These are phyloP conservation scores for Rickenella mellea DNA, from an alignment of 768 basidiomycete genomes.

Conservation along the genomic window DNA sequence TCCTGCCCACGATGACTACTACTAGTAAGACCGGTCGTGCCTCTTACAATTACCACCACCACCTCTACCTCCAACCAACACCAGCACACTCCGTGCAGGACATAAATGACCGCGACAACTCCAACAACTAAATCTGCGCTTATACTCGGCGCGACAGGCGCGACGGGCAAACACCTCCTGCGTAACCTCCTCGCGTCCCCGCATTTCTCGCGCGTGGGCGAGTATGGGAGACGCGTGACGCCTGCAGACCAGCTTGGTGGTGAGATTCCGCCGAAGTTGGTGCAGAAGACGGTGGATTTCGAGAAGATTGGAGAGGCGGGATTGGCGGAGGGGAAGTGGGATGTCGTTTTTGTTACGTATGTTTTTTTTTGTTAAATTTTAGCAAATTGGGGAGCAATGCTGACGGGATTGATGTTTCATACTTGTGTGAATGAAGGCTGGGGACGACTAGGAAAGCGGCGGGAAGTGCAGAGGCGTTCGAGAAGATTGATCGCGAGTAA, in stretches of 20 bases:
- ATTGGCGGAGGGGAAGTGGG: conserved; percentile 51
- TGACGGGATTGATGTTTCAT: too few relatives aligned
- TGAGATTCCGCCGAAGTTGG: conserved; percentile 41
- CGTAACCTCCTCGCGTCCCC: conserved; percentile 48
- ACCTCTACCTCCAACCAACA: too few relatives aligned
- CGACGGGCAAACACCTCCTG: conserved; percentile 53
- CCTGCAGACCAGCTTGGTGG: conserved; percentile 23
- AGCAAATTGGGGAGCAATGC: too few relatives aligned
- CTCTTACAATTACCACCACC: too few relatives aligned
- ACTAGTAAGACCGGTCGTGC: too few relatives aligned
- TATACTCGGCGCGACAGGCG: conserved; percentile 68
- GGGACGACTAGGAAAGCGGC: conserved; percentile 57
- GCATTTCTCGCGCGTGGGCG: conserved; percentile 49
- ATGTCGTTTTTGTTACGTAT: conserved; percentile 65
- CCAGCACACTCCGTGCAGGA: too few relatives aligned
- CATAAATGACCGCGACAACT: too few relatives aligned
- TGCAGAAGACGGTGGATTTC: conserved; percentile 60
- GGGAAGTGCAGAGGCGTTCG: conserved; percentile 56
- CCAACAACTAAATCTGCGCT: conserved; percentile 58
- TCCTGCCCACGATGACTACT: too few relatives aligned
- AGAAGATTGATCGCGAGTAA: conserved; percentile 71
- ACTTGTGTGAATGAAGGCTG: conserved; percentile 34
- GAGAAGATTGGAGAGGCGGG: conserved; percentile 49
- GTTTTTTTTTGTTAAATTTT: conserved; percentile 14
- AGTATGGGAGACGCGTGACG: conserved; percentile 61